A percentile compares a stretch with the other conserved stretches of the same genome.
Conservation (phyloP, 495 filamentous ascomycete species). For the Talaromyces proteolyticus region DNA sequence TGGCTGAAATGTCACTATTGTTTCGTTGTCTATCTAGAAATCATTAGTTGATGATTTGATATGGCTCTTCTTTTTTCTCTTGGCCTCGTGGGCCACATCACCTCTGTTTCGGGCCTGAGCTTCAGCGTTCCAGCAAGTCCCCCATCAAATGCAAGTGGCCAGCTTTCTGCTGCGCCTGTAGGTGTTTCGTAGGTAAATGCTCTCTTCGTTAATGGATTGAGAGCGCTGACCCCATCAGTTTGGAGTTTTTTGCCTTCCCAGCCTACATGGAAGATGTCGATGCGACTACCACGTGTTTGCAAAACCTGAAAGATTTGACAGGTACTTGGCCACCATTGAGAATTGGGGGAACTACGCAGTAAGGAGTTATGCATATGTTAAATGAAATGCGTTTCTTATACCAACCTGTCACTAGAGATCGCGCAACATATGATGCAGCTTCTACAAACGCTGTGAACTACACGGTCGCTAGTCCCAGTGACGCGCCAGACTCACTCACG, state of each 20-base stretch:
- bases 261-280: constrained; percentile 50
- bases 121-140: background rate
- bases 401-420: constrained; percentile 25
- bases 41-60: too few relatives aligned
- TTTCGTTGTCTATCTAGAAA: too few relatives aligned
- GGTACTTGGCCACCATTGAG: constrained; percentile 52
- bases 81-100: background rate
- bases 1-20: too few relatives aligned
- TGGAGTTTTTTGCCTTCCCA: constrained; percentile 58
- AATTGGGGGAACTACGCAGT: constrained; percentile 56
- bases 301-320: constrained; percentile 46
- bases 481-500: constrained; percentile 48
- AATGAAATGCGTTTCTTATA: background rate
- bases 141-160: constrained; percentile 8
- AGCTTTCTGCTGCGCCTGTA: constrained; percentile 32
- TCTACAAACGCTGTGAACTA: constrained; percentile 47
- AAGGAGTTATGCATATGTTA: too few relatives aligned
- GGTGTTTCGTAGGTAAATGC: constrained; percentile 42
- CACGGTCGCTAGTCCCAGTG: constrained; percentile 44
- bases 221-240: constrained; percentile 15
- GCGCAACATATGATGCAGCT: constrained; percentile 46
- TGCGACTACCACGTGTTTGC: constrained; percentile 46
- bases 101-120: background rate
- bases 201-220: background rate
- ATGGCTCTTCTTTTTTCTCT: too few relatives aligned